Evolutionary conservation across 306 rosid genomes (phyloP), one percentile per base, ranked within the genome.

Genomic region (Comarum palustre): DNA sequence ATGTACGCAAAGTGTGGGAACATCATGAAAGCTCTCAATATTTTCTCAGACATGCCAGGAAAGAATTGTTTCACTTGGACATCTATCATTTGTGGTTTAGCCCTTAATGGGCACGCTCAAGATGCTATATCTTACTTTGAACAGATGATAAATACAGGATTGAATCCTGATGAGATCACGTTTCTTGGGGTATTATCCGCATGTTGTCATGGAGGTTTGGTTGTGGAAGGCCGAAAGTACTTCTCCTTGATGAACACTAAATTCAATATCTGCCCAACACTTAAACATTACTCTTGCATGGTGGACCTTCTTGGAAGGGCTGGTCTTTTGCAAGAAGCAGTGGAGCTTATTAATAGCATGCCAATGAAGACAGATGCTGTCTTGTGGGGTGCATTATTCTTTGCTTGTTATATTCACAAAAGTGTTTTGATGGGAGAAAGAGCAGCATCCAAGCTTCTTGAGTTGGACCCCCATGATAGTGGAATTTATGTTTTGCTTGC

Each of bases 1-100:
- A 90, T 90, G 98, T 93, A 88, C 79, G 85, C 90, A 47, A 90
- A 92, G 82, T 87, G 96, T 62, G 96, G 98, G 80, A 87, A 84
- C 82, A 87, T 88, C 73, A 71, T 65, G 69, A 87, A 75, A 82
- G 95, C 96, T 70, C 75, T 90, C 66, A 84, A 83, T 82, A 87
- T 88, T 76, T 93, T 93, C 48, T 48, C 50, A 39, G 86, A 90
- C 76, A 80, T 88, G 88, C 87, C 87, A 34, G 88, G 79, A 77
- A 80, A 82, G 73, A 93, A 93, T 76, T 78, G 90, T 50, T 67
- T 93, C 82, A 93, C 96, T 67, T 90, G 98, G 98, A 93, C 92
- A 48, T 87, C 98, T 68, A 77, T 90, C 46, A 90, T 92, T 72
- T 82, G 87, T 68, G 95, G 96, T 57, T 72, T 92, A 77, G 92